Evolutionary conservation across 331 rosid genomes (phyloP), one percentile per base, ranked within the genome.

Genomic region (Rosa hybrid): DNA sequence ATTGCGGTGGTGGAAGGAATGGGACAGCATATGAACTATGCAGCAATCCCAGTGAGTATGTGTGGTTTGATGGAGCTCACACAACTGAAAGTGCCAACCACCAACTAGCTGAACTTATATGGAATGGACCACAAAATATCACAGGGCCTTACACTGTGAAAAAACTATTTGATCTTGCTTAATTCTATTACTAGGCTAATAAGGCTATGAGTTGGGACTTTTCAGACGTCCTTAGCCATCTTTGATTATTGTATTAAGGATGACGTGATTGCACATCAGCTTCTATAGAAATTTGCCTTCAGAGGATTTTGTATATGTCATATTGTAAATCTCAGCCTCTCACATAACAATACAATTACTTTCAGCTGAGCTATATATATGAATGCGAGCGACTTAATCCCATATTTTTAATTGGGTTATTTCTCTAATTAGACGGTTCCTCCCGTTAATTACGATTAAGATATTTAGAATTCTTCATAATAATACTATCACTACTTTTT

Each of bases 1-100:
- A 53, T 14, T 81, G 77, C 9, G 76, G 82, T 3, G 72, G 72
- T 2, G 72, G 72, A 39, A 68, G 4, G 10, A 68, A 68, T 17
- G 49, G 49, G 34, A 70, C 53, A 14, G 76, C 64, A 53, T 86
- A 80, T 27, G 85, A 92, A 2, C 68, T 87, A 14, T 87, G 97
- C 75, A 77, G 73, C 30, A 75, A 87, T 80, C 80, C 89, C 64
- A 42, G 44, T 81, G 89, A 23, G 74, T 87, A 73, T 81, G 72
- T 92, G 57, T 87, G 74, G 76, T 92, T 90, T 80, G 92, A 90
- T 49, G 60, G 80, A 0, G 48, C 7, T 72, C 97, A 90, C 87
- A 72, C 83, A 6, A 82, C 90, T 30, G 80, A 92, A 59, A 82
- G 54, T 39, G 75, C 34, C 18, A 5, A 74, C 76, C 10, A 77